Conservation (phyloP, 768 basidiomycete genomes). For the Termitomyces sp. region DNA sequence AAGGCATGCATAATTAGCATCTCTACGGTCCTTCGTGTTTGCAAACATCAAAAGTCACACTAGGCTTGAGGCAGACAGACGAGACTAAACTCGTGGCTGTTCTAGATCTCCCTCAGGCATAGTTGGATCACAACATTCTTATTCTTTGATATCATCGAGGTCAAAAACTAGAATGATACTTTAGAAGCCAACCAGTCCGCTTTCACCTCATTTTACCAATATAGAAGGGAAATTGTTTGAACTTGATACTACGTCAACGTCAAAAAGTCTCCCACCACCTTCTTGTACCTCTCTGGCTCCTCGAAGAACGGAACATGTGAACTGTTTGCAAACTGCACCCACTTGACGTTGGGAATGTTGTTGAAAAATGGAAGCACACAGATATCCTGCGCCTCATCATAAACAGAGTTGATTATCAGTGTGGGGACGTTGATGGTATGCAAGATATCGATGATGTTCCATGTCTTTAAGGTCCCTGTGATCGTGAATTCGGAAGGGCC, state of each 20-base stretch:
- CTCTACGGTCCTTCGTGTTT: too few relatives aligned
- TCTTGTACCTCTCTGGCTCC: constrained; percentile 35
- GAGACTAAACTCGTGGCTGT: too few relatives aligned
- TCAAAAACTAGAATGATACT: neutral
- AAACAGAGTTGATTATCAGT: constrained; percentile 35
- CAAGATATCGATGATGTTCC: constrained; percentile 42
- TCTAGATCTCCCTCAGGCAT: too few relatives aligned
- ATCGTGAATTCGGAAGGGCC: constrained; percentile 13
- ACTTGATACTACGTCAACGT: neutral
- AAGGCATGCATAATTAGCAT: too few relatives aligned
- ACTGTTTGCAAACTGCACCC: constrained; percentile 38
- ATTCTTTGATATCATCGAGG: too few relatives aligned
- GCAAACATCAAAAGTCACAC: too few relatives aligned
- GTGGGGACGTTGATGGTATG: constrained; percentile 33
- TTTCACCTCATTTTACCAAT: too few relatives aligned
- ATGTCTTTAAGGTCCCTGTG: constrained; percentile 25
- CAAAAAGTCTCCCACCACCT: constrained; percentile 31
- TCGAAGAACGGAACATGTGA: constrained; percentile 42
- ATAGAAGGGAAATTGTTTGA: too few relatives aligned
- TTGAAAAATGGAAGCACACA: constrained; percentile 33
- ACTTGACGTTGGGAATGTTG: constrained; percentile 32
- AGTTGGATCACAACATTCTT: too few relatives aligned
- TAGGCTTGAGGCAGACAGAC: too few relatives aligned
- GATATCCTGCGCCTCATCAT: constrained; percentile 37
- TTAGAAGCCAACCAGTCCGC: neutral